A percentile compares a stretch with the other conserved stretches of the same genome.
Conservation (phyloP, 371 early-diverging fungal species). For the Fennellomyces sp. region DNA sequence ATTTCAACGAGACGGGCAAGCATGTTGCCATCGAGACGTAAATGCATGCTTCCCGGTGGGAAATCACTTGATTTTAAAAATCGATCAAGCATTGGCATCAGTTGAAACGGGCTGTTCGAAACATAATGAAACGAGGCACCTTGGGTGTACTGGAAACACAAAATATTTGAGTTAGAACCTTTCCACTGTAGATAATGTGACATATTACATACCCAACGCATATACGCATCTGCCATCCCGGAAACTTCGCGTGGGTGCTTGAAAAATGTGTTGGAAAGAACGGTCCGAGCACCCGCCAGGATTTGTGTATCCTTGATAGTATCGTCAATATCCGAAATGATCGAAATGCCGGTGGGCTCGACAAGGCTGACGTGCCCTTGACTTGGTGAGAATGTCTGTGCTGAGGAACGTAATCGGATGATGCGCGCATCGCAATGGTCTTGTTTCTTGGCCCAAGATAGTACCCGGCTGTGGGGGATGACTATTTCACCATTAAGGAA, state of each 20-base stretch:
- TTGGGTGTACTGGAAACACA: slow-evolving; percentile 48
- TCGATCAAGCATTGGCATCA: slow-evolving; percentile 70
- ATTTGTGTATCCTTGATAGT: slow-evolving; percentile 87
- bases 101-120: slow-evolving; percentile 88
- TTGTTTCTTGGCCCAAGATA: slow-evolving; percentile 34
- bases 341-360: slow-evolving; percentile 64
- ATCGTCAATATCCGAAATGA: slow-evolving; percentile 91
- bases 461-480: slow-evolving; percentile 24
- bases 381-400: slow-evolving; percentile 23
- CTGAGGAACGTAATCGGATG: slow-evolving; percentile 19
- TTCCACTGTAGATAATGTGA: no score
- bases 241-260: slow-evolving; percentile 57
- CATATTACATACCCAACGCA: slow-evolving; percentile 56
- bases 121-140: slow-evolving; percentile 90
- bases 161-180: slow-evolving; percentile 2
- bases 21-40: slow-evolving; percentile 58
- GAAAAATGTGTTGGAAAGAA: slow-evolving; percentile 74
- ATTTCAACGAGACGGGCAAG: slow-evolving; percentile 36
- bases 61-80: slow-evolving; percentile 75
- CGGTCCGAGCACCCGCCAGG: slow-evolving; percentile 65
- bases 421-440: slow-evolving; percentile 33
- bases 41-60: slow-evolving; percentile 82
- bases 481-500: slow-evolving; percentile 30
- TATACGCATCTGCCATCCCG: slow-evolving; percentile 78
- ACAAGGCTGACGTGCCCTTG: slow-evolving; percentile 55